Base-by-base conservation (phyloP, 2,329 filamentous ascomycete genomes). In the Allantophomopsis cytisporea region DNA sequence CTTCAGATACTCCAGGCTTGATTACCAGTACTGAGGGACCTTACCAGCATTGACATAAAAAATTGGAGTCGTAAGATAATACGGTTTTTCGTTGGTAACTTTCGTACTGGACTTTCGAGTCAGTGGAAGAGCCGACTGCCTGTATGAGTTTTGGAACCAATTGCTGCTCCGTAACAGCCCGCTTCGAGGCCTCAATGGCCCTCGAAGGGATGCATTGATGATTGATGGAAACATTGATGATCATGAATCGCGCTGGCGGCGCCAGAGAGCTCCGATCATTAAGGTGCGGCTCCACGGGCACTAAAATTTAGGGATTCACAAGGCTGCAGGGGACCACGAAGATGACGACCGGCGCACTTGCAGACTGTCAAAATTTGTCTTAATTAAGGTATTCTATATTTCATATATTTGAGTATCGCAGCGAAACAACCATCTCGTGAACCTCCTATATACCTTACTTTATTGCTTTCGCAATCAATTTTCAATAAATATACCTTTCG, bases 11-110 rank as follows among this genome's bases (percentile, higher is more conserved):
- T 36, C 13, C n/a, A 20, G 8, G 6, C 15, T 20, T 20, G 21
- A 18, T 3, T 16, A 13, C 4, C 6, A 7, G 35, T 20, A 16
- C 35, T 18, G 5, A 6, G 5, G 8, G 2, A 35, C 5, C 36
- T 31, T 64, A 88, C 85, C 78, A 40, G 88, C 85, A 72, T 98
- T 98, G 64, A 98, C 91, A 61, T 98, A 98, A 66, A 96, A 98
- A 42, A 98, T 98, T 2, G 91, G 91, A 7, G 87, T 93, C 5
- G 91, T 96, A 53, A 94, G 70, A 66, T 96, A 98, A 65, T 81
- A 95, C 7, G 89, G 87, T 64, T 96, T 96, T 44, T 63, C 58
- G 3, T 37, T 8, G n/a, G 35, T 34, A 12, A 30, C 36, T n/a
- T 39, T 41, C 1, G 47, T 42, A 31, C 41, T 51, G 7, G 23